These are phyloP conservation scores for Crithidia thermophila DNA, from an alignment of 208 protist species.

Conservation along the genomic window DNA sequence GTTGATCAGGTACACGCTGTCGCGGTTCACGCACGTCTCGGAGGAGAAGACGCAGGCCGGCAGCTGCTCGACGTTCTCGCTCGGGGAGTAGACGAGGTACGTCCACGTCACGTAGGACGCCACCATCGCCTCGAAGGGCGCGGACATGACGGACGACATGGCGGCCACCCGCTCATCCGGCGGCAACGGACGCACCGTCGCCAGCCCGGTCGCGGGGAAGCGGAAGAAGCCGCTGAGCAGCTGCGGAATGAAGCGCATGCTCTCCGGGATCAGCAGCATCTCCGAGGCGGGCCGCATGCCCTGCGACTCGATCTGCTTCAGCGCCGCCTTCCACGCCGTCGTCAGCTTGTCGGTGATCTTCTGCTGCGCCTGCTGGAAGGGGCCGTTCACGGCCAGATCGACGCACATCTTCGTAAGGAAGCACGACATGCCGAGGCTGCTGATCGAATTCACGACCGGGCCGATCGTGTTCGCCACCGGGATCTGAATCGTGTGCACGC, in stretches of 20 bases:
- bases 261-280: slow-evolving; percentile 67
- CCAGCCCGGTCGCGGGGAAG: slow-evolving; percentile 52
- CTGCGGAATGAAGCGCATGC: slow-evolving; percentile 80
- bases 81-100: slow-evolving; percentile 68
- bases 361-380: slow-evolving; percentile 70
- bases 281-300: slow-evolving; percentile 40
- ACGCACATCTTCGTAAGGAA: slow-evolving; percentile 81
- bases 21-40: slow-evolving; percentile 52
- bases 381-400: slow-evolving; percentile 51
- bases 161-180: slow-evolving; percentile 71
- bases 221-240: slow-evolving; percentile 83
- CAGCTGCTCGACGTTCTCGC: slow-evolving; percentile 46
- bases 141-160: slow-evolving; percentile 79
- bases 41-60: slow-evolving; percentile 64
- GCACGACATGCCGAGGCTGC: slow-evolving; percentile 62
- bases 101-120: slow-evolving; percentile 76
- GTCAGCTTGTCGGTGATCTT: slow-evolving; percentile 58
- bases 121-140: slow-evolving; percentile 63
- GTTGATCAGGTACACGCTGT: slow-evolving; percentile 72
- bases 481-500: slow-evolving; percentile 85
- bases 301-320: slow-evolving; percentile 52
- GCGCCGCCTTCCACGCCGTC: slow-evolving; percentile 43
- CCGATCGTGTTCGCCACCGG: slow-evolving; percentile 45
- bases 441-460: slow-evolving; percentile 74
- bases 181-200: slow-evolving; percentile 41